These are phyloP conservation scores for Hanseniaspora jakobsenii DNA, from an alignment of 805 yeast species.

Conservation along the genomic window DNA sequence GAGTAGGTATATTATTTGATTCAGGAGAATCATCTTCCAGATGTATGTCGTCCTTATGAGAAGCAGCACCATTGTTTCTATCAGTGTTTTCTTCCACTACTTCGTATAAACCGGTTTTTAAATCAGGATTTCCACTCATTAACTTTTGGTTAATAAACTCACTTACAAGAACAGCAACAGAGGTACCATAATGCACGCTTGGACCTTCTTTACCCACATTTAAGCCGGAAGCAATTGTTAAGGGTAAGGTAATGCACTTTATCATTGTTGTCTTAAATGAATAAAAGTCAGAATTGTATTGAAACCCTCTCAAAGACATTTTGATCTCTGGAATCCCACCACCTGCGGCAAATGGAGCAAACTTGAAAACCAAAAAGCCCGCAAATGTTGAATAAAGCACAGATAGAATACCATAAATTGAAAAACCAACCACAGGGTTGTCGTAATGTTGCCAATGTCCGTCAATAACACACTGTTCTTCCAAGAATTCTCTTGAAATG, in stretches of 20 bases:
- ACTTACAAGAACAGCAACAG: slow-evolving; percentile 35
- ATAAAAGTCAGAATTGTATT: slow-evolving; percentile 56
- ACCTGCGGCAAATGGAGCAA: slow-evolving; percentile 90
- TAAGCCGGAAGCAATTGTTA: slow-evolving; percentile 85
- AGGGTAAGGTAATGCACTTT: slow-evolving; percentile 70
- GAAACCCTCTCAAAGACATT: slow-evolving; percentile 84
- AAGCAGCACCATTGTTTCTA: slow-evolving; percentile 7
- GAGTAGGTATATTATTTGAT: too few species aligned
- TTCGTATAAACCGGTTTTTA: not conserved
- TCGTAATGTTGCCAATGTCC: slow-evolving; percentile 60
- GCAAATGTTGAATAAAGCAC: slow-evolving; percentile 51
- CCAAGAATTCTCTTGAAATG: slow-evolving; percentile 25
- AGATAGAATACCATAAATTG: slow-evolving; percentile 48
- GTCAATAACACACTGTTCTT: slow-evolving; percentile 36
- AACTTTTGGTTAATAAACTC: slow-evolving; percentile 64
- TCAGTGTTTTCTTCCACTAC: not conserved
- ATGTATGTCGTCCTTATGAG: too few species aligned
- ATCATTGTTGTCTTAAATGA: slow-evolving; percentile 59
- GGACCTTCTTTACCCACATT: slow-evolving; percentile 98
- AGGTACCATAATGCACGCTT: slow-evolving; percentile 92
- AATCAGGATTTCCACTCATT: slow-evolving; percentile 27
- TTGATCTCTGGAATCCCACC: slow-evolving; percentile 96
- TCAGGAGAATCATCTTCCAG: too few species aligned
- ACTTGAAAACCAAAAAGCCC: slow-evolving; percentile 52
- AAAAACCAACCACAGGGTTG: slow-evolving; percentile 35